Percentiles rank a stretch among this genome's conserved stretches.
These are phyloP conservation scores for Sinapis alba DNA, from an alignment of 441 rosid genomes.

Conservation along the genomic window DNA sequence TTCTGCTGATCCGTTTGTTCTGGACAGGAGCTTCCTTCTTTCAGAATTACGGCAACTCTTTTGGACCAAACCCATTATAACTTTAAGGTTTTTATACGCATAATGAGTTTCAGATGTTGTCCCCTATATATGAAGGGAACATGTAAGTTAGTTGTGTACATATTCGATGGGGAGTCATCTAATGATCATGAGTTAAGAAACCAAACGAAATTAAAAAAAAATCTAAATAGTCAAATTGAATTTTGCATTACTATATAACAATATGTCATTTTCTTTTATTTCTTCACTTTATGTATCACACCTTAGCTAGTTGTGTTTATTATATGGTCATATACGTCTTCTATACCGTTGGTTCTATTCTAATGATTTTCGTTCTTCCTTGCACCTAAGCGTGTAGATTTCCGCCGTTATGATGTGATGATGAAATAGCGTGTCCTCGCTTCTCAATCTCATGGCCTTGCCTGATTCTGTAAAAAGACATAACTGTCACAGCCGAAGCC, in stretches of 20 bases:
- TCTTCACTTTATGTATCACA: background rate
- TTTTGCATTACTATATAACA: background rate
- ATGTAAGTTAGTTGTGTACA: constrained; percentile 14
- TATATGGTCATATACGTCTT: background rate
- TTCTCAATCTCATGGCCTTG: background rate
- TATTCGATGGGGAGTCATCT: background rate
- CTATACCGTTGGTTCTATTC: background rate
- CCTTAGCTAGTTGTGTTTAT: background rate
- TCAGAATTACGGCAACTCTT: constrained; percentile 50
- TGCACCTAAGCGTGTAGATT: background rate
- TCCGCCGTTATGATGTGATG: background rate
- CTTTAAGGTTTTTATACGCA: background rate
- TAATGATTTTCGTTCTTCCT: background rate
- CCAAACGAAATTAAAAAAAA: background rate
- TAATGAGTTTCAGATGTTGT: background rate
- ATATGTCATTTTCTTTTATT: background rate
- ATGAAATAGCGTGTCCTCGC: background rate
- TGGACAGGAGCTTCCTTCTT: constrained; percentile 65
- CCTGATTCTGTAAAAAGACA: background rate
- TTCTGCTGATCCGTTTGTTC: constrained; percentile 57
- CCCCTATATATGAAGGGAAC: background rate
- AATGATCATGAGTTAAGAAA: background rate
- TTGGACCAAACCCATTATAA: constrained; percentile 35
- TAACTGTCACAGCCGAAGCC: background rate
- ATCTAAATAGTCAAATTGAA: background rate